Evolutionary conservation across 1,139 yeast genomes (phyloP), one percentile per base, ranked within the genome.

Genomic region (Saccharomyces hybrid): DNA sequence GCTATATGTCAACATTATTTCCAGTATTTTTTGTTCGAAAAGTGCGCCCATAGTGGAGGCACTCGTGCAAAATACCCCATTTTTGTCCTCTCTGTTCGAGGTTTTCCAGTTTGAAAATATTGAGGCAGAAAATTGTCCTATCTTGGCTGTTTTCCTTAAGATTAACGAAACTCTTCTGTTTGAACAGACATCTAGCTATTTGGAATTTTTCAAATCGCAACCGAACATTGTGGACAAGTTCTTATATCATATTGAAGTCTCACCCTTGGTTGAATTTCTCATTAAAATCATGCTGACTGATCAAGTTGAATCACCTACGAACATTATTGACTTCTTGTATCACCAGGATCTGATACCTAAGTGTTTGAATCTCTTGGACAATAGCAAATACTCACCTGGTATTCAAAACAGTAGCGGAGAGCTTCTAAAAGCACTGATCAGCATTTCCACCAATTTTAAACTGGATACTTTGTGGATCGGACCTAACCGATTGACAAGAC

Each of bases 331-430:
- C 32, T 70, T 80, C 2, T 72, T 83, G 44, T 72, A 78, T 8
- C 78, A 73, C 61, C 88, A 83, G 59, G 62, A 72, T 9, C 69
- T 83, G 47, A 75, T 83, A 25, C 72, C 76, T 9, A 81, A 80
- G 63, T 67, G 82, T 49, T 70, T 83, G n/a, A 72, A 76, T 11
- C 74, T 80, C 26, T 70, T 83, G 58, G 75, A 76, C 57, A 81
- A 83, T 4, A 71, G 75, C 26, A 68, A 69, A 2, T 72, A 69
- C 28, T 49, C 59, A 2, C 77, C 86, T 30, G 84, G 93, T 59
- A 81, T 83, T 54, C 98, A 93, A 70, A 84, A 93, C 1, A 93
- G 97, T 3, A 93, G 95, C 4, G 95, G 97, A n/a, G 99, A 93
- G 69, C 90, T 93, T 65, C 74, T 93, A 54, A 93, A 93, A 68